Base-by-base conservation (phyloP, 2,329 filamentous ascomycete genomes). In the Colletotrichum viniferum region DNA sequence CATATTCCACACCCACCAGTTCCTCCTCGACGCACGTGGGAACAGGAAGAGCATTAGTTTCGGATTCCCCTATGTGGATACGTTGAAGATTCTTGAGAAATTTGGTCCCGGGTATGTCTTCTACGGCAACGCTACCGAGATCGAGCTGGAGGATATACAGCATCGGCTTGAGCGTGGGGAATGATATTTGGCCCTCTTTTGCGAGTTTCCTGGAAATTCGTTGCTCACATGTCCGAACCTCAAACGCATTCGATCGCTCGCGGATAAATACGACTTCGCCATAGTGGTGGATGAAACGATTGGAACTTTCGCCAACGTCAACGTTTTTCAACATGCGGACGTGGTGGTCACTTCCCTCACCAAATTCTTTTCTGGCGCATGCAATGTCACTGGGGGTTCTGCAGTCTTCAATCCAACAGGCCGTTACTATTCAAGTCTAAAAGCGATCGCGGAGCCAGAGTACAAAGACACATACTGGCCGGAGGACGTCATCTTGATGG, bases 61-160 rank as follows among this genome's bases (percentile, higher is more conserved):
- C 81, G 96, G 96, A 18, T 99, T 99, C 79, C 96, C 97, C 0
- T 99, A 98, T 80, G 95, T 98, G 68, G 97, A 99, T 84, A 98
- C 97, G 0, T 89, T 98, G 69, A 99, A 98, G 83, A 95, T 98
- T 64, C 87, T 98, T 4, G 89, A 98, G 82, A 98, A 98, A 83
- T 98, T 97, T 83, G 96, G 96, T 0, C 94, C 96, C 0, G 96
- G 96, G 1, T 96, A 94, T 74, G 83, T 93, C 5, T 98, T 98
- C 82, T 98, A 97, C 83, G 96, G 96, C 4, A 90, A 93, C 79
- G 95, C 94, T 1, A 94, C 93, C 4, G 86, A 91, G 3, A 90
- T 90, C 62, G 96, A 98, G 75, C 86, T 98, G 1, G 94, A 98
- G 81, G 93, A 98, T 76, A 88, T 98, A 0, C 95, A 98, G 83